Conservation (phyloP, 345 rosid species). For the Eucalyptus grandis region DNA sequence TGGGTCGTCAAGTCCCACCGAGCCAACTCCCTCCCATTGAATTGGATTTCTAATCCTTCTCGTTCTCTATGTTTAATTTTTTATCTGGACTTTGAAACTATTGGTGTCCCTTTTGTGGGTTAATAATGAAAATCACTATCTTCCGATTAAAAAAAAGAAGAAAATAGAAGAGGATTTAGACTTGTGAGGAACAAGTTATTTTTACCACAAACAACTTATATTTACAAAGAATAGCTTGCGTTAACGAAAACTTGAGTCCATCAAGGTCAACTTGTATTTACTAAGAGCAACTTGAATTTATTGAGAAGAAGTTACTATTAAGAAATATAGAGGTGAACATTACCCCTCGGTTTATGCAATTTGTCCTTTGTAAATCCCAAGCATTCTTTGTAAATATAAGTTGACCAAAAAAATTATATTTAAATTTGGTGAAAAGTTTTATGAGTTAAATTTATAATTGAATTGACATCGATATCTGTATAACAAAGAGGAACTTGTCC, state of each 20-base stretch:
- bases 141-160: not conserved
- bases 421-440: too few species aligned
- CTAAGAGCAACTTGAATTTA: too few species aligned
- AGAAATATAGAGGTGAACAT: too few species aligned
- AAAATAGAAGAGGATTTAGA: not conserved
- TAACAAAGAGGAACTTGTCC: too few species aligned
- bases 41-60: not conserved
- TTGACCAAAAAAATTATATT: not conserved
- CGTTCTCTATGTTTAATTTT: too few species aligned
- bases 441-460: too few species aligned
- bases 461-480: accelerated
- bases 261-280: not conserved
- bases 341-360: too few species aligned
- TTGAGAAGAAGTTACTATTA: too few species aligned
- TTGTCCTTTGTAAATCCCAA: not conserved
- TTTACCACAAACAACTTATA: not conserved
- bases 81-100: not conserved
- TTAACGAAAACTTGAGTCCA: not conserved
- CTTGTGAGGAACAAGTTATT: not conserved
- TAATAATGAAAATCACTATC: not conserved
- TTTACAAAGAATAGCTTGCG: not conserved
- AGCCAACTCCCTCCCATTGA: not conserved
- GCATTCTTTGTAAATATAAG: not conserved
- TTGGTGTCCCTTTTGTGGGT: not conserved
- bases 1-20: not conserved